These are phyloP conservation scores for Nannizzia gypsea DNA, from an alignment of 2,329 filamentous ascomycete genomes.

Conservation along the genomic window DNA sequence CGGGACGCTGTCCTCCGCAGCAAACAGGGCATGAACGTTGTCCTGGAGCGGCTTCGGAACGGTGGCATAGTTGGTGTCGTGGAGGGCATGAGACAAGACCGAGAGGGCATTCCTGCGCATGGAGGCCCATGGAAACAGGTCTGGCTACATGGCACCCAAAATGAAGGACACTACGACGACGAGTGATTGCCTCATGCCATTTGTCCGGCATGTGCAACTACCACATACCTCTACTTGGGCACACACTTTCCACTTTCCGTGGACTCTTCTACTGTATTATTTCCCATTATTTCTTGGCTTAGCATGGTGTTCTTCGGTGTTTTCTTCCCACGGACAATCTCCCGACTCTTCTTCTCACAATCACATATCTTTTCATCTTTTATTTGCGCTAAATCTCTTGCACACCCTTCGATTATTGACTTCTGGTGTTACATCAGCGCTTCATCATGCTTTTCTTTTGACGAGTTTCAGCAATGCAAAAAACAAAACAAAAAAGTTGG, in stretches of 20 bases:
- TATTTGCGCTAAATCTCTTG: background rate
- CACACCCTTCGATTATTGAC: conserved; percentile 1
- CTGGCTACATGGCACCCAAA: conserved; percentile 25
- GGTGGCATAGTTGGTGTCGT: conserved; percentile 59
- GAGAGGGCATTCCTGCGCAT: conserved; percentile 32
- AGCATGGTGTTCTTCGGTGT: conserved; percentile 12
- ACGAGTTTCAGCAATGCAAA: background rate
- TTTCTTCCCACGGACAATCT: conserved; percentile 10
- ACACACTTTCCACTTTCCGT: background rate
- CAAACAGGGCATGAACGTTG: conserved; percentile 55
- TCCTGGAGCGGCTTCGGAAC: conserved; percentile 50
- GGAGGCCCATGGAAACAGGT: conserved; percentile 34
- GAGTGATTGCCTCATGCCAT: background rate
- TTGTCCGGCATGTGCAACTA: background rate
- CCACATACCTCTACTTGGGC: background rate
- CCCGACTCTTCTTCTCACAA: conserved; percentile 11
- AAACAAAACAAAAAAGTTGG: background rate
- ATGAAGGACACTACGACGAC: conserved; percentile 8
- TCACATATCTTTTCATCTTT: background rate
- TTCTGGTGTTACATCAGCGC: background rate
- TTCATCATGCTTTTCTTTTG: background rate
- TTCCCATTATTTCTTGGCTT: conserved; percentile 4
- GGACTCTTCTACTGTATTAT: background rate
- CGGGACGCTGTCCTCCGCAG: conserved; percentile 50
- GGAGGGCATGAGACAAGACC: conserved; percentile 56